Percentiles rank a stretch among this genome's conserved stretches.
phyloP scores from a whole-genome alignment of 2,329 filamentous ascomycete genomes.

The Periconia digitata region DNA sequence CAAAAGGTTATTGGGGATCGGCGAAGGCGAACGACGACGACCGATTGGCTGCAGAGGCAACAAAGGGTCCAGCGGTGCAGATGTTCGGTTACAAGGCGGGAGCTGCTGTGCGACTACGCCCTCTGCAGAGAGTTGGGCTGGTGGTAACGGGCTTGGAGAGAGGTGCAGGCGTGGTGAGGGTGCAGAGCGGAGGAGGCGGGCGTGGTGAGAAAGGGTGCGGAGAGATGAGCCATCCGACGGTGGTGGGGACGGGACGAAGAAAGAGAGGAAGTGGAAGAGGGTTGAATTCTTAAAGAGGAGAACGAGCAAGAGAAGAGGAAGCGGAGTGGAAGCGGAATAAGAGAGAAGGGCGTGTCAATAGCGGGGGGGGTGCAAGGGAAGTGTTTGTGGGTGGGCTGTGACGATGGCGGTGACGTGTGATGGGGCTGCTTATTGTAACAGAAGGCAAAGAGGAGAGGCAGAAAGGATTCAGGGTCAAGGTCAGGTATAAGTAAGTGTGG shows the following conservation, averaged over 20 bases:
- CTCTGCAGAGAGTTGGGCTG: slow-evolving; percentile 39
- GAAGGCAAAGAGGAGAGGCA: too few species aligned
- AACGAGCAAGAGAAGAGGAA: not conserved
- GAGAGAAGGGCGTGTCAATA: not conserved
- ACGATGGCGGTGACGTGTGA: not conserved
- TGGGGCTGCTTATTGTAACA: not conserved
- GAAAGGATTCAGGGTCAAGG: not conserved
- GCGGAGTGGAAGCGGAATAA: not conserved
- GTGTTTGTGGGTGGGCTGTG: not conserved
- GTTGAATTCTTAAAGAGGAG: not conserved
- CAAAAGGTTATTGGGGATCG: slow-evolving; percentile 7
- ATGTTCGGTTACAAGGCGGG: slow-evolving; percentile 8
- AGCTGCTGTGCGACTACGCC: slow-evolving; percentile 25
- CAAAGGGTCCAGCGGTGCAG: not conserved
- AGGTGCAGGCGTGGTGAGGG: slow-evolving; percentile 18
- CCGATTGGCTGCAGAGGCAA: slow-evolving; percentile 1
- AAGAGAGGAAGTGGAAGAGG: slow-evolving; percentile 1
- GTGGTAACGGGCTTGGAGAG: slow-evolving; percentile 31
- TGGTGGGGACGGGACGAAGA: not conserved
- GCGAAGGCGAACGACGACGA: slow-evolving; percentile 8
- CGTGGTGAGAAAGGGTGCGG: slow-evolving; percentile 20
- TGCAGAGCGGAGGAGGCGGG: slow-evolving; percentile 20
- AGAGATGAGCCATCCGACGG: slow-evolving; percentile 37
- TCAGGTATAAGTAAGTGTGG: not conserved
- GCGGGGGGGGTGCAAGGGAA: not conserved